Evolutionary conservation across 495 filamentous ascomycete species (phyloP), one percentile per base, ranked within the genome.

Genomic region (Xylaria curta): DNA sequence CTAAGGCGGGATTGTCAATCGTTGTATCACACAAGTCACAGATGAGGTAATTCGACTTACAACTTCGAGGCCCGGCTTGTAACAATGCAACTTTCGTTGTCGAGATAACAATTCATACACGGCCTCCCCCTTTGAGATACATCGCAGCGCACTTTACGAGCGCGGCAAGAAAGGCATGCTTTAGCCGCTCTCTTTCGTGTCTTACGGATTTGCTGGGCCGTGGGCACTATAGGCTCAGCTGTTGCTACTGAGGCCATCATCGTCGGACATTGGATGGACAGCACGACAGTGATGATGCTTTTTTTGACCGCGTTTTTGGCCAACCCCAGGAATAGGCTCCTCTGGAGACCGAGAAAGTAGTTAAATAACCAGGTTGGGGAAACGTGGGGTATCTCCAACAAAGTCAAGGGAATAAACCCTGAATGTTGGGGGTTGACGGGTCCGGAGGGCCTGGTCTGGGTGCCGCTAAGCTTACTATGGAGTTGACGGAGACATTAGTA

Each of bases 71-170:
- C 72, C 79, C 82, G 66, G 79, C 83, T 76, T 78, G 84, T 70
- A 70, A 83, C 78, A 7, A 80, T 70, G 47, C 79, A 81, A 15
- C 74, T 73, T 51, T 81, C 78, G 36, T 71, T 78, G 66, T 81
- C 79, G 21, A 81, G 78, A 71, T 81, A 80, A 71, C 85, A 87
- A 53, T 85, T 85, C 72, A 85, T 85, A 73, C 84, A 87, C 10
- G 85, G 84, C 61, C 79, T 77, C 0, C 85, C 85, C 12, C 81
- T 77, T 36, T 85, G 83, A 2, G 83, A 83, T 12, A 85, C 84
- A 66, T 87, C 85, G 70, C 85, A 87, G 49, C 85, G 82, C 38
- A 87, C 85, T 72, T 86, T 86, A n/a, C 85, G 80, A 70, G 83
- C 80, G 58, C 84, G 81, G 63, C 85, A 87, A 73, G 83, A 84